A percentile compares a stretch with the other conserved stretches of the same genome.
These are phyloP conservation scores for Podaxis sp. DNA, from an alignment of 768 basidiomycete genomes.

Conservation along the genomic window DNA sequence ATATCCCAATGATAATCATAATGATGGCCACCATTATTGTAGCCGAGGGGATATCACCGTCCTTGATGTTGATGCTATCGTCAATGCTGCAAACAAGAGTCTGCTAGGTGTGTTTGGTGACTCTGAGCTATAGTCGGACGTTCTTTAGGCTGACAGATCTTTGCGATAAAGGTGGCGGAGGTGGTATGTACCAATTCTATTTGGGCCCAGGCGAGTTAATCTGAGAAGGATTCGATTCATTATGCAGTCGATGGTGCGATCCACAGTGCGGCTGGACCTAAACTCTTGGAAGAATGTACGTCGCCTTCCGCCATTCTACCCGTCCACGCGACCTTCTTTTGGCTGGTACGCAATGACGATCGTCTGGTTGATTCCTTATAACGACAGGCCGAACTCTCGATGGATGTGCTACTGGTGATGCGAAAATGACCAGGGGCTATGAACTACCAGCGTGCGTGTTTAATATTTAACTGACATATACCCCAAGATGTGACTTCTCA, in stretches of 20 bases:
- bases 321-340: neutral
- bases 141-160: neutral
- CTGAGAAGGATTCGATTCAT: neutral
- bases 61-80: constrained; percentile 69
- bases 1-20: constrained; percentile 2
- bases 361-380: neutral
- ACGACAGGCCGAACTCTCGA: constrained; percentile 57
- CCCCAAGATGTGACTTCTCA: neutral
- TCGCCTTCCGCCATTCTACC: constrained; percentile 3
- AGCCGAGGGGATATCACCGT: constrained; percentile 82
- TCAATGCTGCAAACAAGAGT: constrained; percentile 79
- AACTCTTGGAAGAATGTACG: constrained; percentile 70
- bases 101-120: constrained; percentile 53
- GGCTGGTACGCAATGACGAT: neutral
- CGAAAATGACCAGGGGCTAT: constrained; percentile 81
- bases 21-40: constrained; percentile 8
- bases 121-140: constrained; percentile 16
- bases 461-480: neutral
- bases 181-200: constrained; percentile 46
- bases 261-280: constrained; percentile 69
- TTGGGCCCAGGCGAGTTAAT: neutral
- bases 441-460: constrained; percentile 68
- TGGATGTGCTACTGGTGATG: constrained; percentile 69
- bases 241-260: constrained; percentile 78
- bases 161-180: constrained; percentile 64